Evolutionary conservation across 2,329 filamentous ascomycete genomes (phyloP).

Genomic region (Verticillium longisporum): DNA sequence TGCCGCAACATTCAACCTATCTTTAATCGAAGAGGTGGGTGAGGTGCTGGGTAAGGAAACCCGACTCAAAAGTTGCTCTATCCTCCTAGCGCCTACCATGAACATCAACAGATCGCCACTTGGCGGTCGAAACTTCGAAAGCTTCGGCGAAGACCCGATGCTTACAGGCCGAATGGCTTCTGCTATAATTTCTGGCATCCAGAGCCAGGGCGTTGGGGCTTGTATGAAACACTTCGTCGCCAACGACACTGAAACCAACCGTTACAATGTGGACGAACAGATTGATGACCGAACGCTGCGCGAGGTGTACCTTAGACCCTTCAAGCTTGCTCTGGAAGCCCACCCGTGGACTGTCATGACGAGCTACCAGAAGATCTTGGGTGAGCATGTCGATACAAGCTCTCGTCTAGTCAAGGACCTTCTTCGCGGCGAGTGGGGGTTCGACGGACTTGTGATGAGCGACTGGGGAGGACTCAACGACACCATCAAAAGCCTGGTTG

Average conservation of each 20-base stretch:
- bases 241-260: constrained; percentile 57
- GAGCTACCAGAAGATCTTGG: constrained; percentile 33
- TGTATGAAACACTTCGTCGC: constrained; percentile 54
- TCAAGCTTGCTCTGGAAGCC: constrained; percentile 35
- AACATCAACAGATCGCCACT: constrained; percentile 33
- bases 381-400: too few species aligned
- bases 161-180: constrained; percentile 55
- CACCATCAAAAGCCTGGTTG: constrained; percentile 19
- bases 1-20: constrained; percentile 16
- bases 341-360: constrained; percentile 39
- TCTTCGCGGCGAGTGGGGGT: constrained; percentile 36
- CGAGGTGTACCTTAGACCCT: constrained; percentile 35
- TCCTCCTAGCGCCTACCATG: constrained; percentile 1
- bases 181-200: constrained; percentile 53
- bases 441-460: constrained; percentile 36
- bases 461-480: constrained; percentile 30
- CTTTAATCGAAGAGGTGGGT: constrained; percentile 12
- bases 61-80: constrained; percentile 7
- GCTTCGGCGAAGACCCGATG: constrained; percentile 72
- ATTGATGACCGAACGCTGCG: constrained; percentile 21
- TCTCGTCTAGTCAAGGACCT: too few species aligned
- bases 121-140: constrained; percentile 76
- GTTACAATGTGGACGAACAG: constrained; percentile 18
- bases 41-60: constrained; percentile 17
- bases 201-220: constrained; percentile 33